Percentiles rank a stretch among this genome's conserved stretches.
These are phyloP conservation scores for Botrytis medusae DNA, from an alignment of 2,329 filamentous ascomycete genomes.

Conservation along the genomic window DNA sequence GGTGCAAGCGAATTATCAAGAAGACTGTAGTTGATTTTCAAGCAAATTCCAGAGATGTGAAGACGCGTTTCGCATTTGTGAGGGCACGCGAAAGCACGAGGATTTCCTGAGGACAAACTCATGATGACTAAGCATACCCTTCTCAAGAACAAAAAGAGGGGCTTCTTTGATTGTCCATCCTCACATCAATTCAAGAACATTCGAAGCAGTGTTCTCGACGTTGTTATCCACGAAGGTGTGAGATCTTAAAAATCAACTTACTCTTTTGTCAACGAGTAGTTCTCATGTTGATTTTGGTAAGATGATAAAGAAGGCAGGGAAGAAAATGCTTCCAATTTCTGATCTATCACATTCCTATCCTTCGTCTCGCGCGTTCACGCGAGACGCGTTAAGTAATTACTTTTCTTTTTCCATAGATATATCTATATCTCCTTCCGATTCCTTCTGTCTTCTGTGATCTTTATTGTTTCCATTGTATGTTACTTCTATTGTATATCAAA, in stretches of 20 bases:
- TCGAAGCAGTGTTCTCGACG: not conserved
- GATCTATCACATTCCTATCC: conserved; percentile 9
- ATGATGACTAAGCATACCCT: not conserved
- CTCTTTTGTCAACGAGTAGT: not conserved
- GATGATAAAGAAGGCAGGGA: not conserved
- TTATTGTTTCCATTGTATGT: not conserved
- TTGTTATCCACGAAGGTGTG: not conserved
- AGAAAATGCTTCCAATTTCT: not conserved
- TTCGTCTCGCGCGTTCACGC: not conserved
- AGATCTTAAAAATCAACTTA: too few relatives aligned
- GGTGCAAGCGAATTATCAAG: not conserved
- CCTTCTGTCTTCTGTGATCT: not conserved
- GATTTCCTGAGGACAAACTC: not conserved
- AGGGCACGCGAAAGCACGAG: conserved; percentile 9
- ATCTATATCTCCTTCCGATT: not conserved
- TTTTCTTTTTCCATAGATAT: not conserved
- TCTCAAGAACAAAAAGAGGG: not conserved
- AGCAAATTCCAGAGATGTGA: not conserved
- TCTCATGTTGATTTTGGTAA: not conserved
- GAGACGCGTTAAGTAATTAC: not conserved
- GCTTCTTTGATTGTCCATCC: not conserved
- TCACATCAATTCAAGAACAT: not conserved
- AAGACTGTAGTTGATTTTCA: not conserved
- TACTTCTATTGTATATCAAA: not conserved
- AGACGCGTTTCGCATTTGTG: conserved; percentile 5